phyloP scores from a whole-genome alignment of 1,284 basidiomycete genomes.

The Boletus semigastroideus region DNA sequence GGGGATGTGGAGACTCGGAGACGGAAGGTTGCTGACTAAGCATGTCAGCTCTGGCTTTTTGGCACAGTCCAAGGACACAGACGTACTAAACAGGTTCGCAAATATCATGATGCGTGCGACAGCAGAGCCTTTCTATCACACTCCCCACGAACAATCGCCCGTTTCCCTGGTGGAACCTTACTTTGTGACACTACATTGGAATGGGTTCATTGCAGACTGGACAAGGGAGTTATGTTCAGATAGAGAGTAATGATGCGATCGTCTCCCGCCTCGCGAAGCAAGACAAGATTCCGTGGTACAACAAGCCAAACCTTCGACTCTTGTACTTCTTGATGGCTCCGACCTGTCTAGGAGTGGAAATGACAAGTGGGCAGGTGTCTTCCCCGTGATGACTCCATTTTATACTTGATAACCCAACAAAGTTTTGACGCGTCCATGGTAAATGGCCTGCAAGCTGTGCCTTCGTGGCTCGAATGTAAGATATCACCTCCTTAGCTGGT shows the following conservation, averaged over 20 bases:
- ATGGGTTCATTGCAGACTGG: too few relatives aligned
- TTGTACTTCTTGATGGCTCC: constrained; percentile 46
- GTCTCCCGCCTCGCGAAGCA: constrained; percentile 46
- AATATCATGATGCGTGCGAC: too few relatives aligned
- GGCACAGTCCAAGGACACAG: too few relatives aligned
- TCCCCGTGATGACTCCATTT: constrained; percentile 4
- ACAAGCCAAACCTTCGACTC: constrained; percentile 38
- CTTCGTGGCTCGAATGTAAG: constrained; percentile 24
- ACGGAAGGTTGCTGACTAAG: too few relatives aligned
- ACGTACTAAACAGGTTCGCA: too few relatives aligned
- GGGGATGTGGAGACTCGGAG: too few relatives aligned
- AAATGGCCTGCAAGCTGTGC: constrained; percentile 20
- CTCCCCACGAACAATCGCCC: too few relatives aligned
- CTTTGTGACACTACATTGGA: too few relatives aligned
- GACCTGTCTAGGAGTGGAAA: constrained; percentile 60
- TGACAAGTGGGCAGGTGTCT: constrained; percentile 54
- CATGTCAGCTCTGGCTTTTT: too few relatives aligned
- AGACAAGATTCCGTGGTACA: constrained; percentile 56
- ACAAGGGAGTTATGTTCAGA: too few relatives aligned
- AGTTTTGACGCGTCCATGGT: constrained; percentile 20
- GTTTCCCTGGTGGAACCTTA: too few relatives aligned
- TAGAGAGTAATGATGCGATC: constrained; percentile 33
- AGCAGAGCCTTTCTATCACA: too few relatives aligned
- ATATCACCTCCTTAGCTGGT: background rate
- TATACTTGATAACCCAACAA: background rate